Evolutionary conservation across 345 rosid species (phyloP), one percentile per base, ranked within the genome.

Genomic region (Gossypium thurberi): DNA sequence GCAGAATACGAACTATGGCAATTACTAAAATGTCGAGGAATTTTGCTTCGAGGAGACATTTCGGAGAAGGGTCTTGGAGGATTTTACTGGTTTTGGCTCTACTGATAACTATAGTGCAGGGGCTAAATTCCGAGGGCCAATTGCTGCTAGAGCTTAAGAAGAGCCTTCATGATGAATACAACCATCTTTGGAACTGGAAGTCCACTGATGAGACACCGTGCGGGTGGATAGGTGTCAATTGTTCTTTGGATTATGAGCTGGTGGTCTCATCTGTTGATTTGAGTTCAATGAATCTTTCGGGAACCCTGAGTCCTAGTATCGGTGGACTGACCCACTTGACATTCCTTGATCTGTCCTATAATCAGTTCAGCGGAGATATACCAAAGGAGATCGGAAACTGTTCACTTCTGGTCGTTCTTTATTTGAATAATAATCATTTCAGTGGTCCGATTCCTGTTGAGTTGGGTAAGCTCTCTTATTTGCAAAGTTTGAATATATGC

Each of bases 351-450:
- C 78, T 95, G 72, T 86, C 91, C 51, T 80, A 86, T 69, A 95
- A 92, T 71, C 51, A 21, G 37, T 76, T 95, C 55, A 76, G 83
- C 0, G 87, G 90, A 55, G 77, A 65, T 25, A 89, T 94, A 47
- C 98, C 98, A 10, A 26, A 25, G 74, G 99, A 89, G 85, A 87
- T 95, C 28, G 96, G 86, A 53, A 88, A 86, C 74, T 89, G 94
- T 78, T 79, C 82, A 2, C 83, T 78, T 75, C 81, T 94, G 66
- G 80, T 69, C 52, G 53, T 51, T 65, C 82, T 94, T 83, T 69
- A 58, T 73, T 78, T 94, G 75, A 86, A 89, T 74, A 87, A 94
- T 57, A 94, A 94, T 81, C 84, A 81, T 46, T 84, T 94, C 23
- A 80, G 78, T 70, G 90, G 98, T 48, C 72, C 80, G 11, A 76